Conservation (phyloP, 371 early-diverging fungal species). For the Basidiobolus meristosporus region DNA sequence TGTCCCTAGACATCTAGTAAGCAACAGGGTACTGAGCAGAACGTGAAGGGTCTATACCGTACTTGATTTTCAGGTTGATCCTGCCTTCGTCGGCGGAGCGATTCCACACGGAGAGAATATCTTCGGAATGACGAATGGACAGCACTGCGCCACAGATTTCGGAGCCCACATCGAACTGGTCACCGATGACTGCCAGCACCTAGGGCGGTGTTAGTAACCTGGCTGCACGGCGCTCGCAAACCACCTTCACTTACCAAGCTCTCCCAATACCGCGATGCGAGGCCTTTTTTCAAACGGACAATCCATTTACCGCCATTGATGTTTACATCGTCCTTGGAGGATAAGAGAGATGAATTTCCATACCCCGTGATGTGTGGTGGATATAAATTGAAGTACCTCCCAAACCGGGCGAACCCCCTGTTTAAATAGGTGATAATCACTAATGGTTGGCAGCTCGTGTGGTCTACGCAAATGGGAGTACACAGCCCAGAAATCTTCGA, state of each 20-base stretch:
- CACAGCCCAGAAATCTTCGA: conserved; percentile 87
- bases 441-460: conserved; percentile 67
- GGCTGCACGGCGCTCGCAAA: too few relatives aligned
- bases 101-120: conserved; percentile 92
- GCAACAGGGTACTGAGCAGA: not conserved
- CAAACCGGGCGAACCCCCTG: conserved; percentile 89
- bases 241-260: too few relatives aligned
- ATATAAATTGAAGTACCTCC: too few relatives aligned
- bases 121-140: conserved; percentile 85
- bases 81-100: conserved; percentile 61
- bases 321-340: conserved; percentile 71
- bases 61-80: conserved; percentile 66
- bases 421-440: conserved; percentile 91
- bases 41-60: not conserved
- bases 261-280: conserved; percentile 91
- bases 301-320: conserved; percentile 96
- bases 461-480: conserved; percentile 76
- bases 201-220: too few relatives aligned
- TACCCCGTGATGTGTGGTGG: too few relatives aligned
- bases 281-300: conserved; percentile 82
- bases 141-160: conserved; percentile 93
- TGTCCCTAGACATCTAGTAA: conserved; percentile 54
- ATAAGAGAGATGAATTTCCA: too few relatives aligned
- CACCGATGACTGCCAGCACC: conserved; percentile 82
- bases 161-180: conserved; percentile 72